phyloP scores from a whole-genome alignment of 2,329 filamentous ascomycete species.

The Keithomyces neogunnii region DNA sequence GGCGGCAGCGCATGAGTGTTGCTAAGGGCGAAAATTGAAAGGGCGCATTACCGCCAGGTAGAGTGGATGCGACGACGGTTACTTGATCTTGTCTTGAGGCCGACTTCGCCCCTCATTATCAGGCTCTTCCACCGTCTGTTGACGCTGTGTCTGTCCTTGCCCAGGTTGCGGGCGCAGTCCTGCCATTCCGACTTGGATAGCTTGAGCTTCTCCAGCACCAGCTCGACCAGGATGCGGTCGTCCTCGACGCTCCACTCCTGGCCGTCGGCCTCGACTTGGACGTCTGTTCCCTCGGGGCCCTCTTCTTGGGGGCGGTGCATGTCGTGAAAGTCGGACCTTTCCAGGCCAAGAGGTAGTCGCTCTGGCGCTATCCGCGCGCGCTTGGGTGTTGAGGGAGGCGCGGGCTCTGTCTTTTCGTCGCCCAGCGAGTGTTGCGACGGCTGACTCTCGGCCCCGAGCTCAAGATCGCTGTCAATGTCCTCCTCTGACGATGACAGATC shows the following conservation, averaged over 20 bases:
- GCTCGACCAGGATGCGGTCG: constrained; percentile 56
- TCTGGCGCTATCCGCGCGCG: constrained; percentile 52
- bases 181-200: constrained; percentile 58
- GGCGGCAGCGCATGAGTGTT: too few relatives aligned
- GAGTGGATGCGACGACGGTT: constrained; percentile 40
- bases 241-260: constrained; percentile 54
- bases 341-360: constrained; percentile 50
- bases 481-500: constrained; percentile 20
- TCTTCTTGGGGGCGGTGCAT: constrained; percentile 27
- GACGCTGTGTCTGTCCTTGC: constrained; percentile 49
- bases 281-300: constrained; percentile 23
- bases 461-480: constrained; percentile 27
- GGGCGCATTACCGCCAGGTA: constrained; percentile 41
- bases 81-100: constrained; percentile 40
- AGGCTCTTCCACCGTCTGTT: constrained; percentile 56
- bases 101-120: constrained; percentile 49
- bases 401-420: constrained; percentile 9
- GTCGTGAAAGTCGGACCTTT: constrained; percentile 48
- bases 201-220: constrained; percentile 58
- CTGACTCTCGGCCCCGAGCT: constrained; percentile 16
- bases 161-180: constrained; percentile 55
- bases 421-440: constrained; percentile 12
- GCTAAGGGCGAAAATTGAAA: neutral
- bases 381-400: constrained; percentile 46
- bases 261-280: constrained; percentile 36